Conservation (phyloP, 805 yeast species). For the Barnettozyma wickerhamii region DNA sequence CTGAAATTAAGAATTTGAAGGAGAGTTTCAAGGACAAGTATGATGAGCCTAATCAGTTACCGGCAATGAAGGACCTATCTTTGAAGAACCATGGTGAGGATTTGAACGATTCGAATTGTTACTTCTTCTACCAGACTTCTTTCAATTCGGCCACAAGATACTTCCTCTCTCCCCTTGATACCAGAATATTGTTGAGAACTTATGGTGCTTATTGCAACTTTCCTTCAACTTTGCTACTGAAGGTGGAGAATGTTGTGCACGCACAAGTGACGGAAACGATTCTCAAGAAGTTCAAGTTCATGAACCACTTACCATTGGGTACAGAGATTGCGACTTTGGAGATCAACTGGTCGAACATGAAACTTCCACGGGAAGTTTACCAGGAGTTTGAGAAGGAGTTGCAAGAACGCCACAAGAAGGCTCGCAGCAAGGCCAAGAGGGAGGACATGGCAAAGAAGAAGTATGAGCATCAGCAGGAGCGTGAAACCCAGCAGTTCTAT, state of each 20-base stretch:
- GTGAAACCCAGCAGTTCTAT: slow-evolving; percentile 53
- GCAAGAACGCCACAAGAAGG: slow-evolving; percentile 48
- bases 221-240: slow-evolving; percentile 60
- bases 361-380: slow-evolving; percentile 40
- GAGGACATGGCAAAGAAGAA: slow-evolving; percentile 58
- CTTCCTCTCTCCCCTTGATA: slow-evolving; percentile 75
- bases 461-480: slow-evolving; percentile 56
- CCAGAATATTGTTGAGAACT: slow-evolving; percentile 60
- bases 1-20: slow-evolving; percentile 37
- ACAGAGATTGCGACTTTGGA: slow-evolving; percentile 82
- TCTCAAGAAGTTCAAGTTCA: slow-evolving; percentile 61
- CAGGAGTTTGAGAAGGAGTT: slow-evolving; percentile 51
- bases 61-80: slow-evolving; percentile 14
- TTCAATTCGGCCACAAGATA: slow-evolving; percentile 62
- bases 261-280: slow-evolving; percentile 60
- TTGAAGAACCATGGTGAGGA: slow-evolving; percentile 14
- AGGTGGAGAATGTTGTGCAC: slow-evolving; percentile 64
- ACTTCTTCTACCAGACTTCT: slow-evolving; percentile 74
- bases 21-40: slow-evolving; percentile 26
- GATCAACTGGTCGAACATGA: slow-evolving; percentile 65
- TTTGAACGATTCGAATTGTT: slow-evolving; percentile 40
- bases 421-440: slow-evolving; percentile 42
- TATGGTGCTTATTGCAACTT: slow-evolving; percentile 60
- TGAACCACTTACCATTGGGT: slow-evolving; percentile 81
- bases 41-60: slow-evolving; percentile 17